phyloP scores from a whole-genome alignment of 148 eudicot genomes.

The Silene latifolia region DNA sequence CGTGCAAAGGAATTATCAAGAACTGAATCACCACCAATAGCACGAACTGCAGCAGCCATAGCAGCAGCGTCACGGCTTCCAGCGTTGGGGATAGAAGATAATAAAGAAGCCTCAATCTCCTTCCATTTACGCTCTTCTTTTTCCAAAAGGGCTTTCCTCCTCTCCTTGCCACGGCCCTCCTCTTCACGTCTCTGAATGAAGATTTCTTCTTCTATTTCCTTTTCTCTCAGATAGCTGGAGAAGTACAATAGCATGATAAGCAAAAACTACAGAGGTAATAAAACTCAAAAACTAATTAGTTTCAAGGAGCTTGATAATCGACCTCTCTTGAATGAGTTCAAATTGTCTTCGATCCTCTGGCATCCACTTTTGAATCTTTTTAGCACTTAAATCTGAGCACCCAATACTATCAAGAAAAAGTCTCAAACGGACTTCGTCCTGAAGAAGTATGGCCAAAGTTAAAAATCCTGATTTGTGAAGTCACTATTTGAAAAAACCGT shows the following conservation, averaged over 20 bases:
- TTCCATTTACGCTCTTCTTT: constrained; percentile 99
- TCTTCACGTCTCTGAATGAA: constrained; percentile 99
- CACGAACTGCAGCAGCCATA: constrained; percentile 98
- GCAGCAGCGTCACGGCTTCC: constrained; percentile 98
- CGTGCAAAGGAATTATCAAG: constrained; percentile 97
- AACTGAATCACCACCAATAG: constrained; percentile 97
- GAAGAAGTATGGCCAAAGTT: constrained; percentile 26
- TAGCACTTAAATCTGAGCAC: constrained; percentile 93
- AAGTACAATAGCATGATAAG: constrained; percentile 10
- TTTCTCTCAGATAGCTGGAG: constrained; percentile 87
- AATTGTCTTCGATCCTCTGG: constrained; percentile 98
- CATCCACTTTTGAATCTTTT: constrained; percentile 95
- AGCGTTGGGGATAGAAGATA: constrained; percentile 97
- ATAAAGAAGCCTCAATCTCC: constrained; percentile 93
- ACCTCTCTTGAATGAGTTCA: constrained; percentile 99
- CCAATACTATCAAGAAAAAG: constrained; percentile 99
- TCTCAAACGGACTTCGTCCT: constrained; percentile 98
- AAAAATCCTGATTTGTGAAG: neutral
- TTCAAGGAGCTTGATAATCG: constrained; percentile 16
- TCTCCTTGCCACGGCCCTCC: constrained; percentile 98
- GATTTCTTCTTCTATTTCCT: constrained; percentile 99
- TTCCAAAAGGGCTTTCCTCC: constrained; percentile 95
- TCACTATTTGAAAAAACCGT: neutral
- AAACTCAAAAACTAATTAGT: neutral
- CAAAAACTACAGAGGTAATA: constrained; percentile 9